Evolutionary conservation across 352 stramenopile genomes (phyloP).

Genomic region (Phytophthora sp.): DNA sequence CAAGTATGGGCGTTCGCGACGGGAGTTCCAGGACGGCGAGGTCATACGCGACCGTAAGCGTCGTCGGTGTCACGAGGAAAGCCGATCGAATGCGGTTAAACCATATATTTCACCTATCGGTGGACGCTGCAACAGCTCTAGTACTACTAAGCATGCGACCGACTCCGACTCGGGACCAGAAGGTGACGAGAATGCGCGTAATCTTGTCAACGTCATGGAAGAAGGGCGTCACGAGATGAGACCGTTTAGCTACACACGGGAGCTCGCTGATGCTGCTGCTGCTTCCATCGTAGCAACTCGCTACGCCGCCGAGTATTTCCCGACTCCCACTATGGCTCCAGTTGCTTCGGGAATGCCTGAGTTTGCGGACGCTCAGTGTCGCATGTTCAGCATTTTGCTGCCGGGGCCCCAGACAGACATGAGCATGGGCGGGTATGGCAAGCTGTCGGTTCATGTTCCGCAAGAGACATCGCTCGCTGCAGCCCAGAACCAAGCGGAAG

Average conservation of each 20-base stretch:
- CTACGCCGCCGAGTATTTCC: slow-evolving; percentile 17
- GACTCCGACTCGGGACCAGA: slow-evolving; percentile 4
- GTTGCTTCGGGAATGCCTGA: slow-evolving; percentile 26
- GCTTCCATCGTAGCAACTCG: slow-evolving; percentile 19
- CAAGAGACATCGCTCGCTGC: neutral
- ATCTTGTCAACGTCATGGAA: neutral
- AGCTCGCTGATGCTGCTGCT: neutral
- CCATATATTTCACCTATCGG: slow-evolving; percentile 60
- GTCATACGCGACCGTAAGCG: slow-evolving; percentile 51
- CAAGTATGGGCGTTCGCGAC: slow-evolving; percentile 76
- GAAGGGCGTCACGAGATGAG: neutral
- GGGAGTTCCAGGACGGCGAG: slow-evolving; percentile 78
- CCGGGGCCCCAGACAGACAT: too few relatives aligned
- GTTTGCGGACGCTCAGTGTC: slow-evolving; percentile 70
- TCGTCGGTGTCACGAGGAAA: slow-evolving; percentile 34
- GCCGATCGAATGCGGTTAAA: neutral
- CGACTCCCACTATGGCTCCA: neutral
- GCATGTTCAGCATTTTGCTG: slow-evolving; percentile 65
- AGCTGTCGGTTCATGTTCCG: slow-evolving; percentile 18
- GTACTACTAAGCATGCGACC: slow-evolving; percentile 21
- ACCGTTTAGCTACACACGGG: neutral
- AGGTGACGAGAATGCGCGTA: slow-evolving; percentile 2
- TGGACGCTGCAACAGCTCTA: neutral
- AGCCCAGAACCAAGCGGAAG: slow-evolving; percentile 29
- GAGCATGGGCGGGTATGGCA: neutral